A percentile compares a stretch with the other conserved stretches of the same genome.
Conservation (phyloP, 371 early-diverging fungal species). For the Mucor velutinosus region DNA sequence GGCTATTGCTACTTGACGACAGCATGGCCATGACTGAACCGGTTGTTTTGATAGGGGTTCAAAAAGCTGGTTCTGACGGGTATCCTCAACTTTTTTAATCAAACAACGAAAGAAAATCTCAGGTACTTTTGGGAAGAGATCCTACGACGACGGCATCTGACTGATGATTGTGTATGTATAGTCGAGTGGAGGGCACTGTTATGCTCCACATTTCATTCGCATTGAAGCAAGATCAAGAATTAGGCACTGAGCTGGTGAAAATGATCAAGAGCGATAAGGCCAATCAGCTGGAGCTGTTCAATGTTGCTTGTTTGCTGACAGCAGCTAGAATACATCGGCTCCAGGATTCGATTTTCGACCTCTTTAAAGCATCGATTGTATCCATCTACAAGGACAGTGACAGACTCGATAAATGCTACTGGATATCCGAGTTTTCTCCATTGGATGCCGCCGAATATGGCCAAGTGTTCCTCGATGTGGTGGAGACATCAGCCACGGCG, state of each 20-base stretch:
- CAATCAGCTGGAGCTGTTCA: slow-evolving; percentile 51
- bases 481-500: slow-evolving; percentile 45
- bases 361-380: slow-evolving; percentile 49
- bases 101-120: not conserved
- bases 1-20: not conserved
- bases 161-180: not conserved
- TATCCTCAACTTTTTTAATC: slow-evolving; percentile 22
- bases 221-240: slow-evolving; percentile 65
- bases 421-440: slow-evolving; percentile 40
- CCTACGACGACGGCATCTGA: not conserved
- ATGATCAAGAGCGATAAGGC: slow-evolving; percentile 50
- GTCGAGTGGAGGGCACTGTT: slow-evolving; percentile 58
- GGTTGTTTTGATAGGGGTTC: slow-evolving; percentile 10
- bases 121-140: not conserved
- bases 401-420: slow-evolving; percentile 46
- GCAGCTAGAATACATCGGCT: slow-evolving; percentile 64
- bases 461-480: slow-evolving; percentile 29
- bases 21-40: not conserved
- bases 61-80: slow-evolving; percentile 19
- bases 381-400: slow-evolving; percentile 56
- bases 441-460: slow-evolving; percentile 1
- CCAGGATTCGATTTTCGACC: slow-evolving; percentile 55
- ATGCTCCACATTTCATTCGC: slow-evolving; percentile 67
- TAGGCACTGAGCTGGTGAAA: slow-evolving; percentile 61
- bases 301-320: slow-evolving; percentile 57